These are phyloP conservation scores for Halophytophthora polymorphica DNA, from an alignment of 352 stramenopile genomes.

Conservation along the genomic window DNA sequence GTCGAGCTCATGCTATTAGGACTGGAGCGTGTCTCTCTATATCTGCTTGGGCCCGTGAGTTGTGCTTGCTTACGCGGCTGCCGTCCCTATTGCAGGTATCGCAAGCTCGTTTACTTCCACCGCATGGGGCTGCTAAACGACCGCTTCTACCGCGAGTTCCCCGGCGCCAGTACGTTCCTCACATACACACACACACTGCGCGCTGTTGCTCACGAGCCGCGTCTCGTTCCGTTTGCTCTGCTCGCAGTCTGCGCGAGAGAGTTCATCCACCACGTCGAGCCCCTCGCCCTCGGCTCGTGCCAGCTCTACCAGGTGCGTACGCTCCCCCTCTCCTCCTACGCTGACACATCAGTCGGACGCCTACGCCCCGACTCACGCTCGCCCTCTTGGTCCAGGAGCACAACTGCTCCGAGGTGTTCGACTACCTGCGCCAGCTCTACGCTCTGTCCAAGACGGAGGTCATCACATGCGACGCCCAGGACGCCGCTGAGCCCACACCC, in stretches of 20 bases:
- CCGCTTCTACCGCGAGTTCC: conserved; percentile 63
- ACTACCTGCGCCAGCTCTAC: conserved; percentile 60
- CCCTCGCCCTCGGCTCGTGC: conserved; percentile 56
- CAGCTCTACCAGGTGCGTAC: conserved; percentile 43
- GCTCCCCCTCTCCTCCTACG: not conserved
- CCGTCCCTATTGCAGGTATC: conserved; percentile 38
- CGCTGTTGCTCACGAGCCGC: not conserved
- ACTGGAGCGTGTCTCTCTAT: no score
- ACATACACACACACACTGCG: not conserved
- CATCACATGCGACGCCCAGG: conserved; percentile 29
- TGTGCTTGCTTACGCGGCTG: not conserved
- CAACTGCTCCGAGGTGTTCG: conserved; percentile 60
- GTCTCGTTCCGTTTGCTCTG: conserved; percentile 3
- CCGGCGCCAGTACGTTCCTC: conserved; percentile 36
- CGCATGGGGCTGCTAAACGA: conserved; percentile 63
- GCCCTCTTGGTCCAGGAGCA: conserved; percentile 24
- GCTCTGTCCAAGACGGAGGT: conserved; percentile 28
- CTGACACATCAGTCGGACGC: no score
- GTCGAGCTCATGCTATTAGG: no score
- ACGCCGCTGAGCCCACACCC: conserved; percentile 9
- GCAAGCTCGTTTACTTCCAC: conserved; percentile 73
- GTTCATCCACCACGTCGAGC: conserved; percentile 66
- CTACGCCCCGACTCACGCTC: not conserved
- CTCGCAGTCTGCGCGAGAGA: conserved; percentile 43
- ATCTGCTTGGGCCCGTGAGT: no score